Evolutionary conservation across 257 asterid species (phyloP), one percentile per base, ranked within the genome.

Genomic region (Solanum megistacrolobum): DNA sequence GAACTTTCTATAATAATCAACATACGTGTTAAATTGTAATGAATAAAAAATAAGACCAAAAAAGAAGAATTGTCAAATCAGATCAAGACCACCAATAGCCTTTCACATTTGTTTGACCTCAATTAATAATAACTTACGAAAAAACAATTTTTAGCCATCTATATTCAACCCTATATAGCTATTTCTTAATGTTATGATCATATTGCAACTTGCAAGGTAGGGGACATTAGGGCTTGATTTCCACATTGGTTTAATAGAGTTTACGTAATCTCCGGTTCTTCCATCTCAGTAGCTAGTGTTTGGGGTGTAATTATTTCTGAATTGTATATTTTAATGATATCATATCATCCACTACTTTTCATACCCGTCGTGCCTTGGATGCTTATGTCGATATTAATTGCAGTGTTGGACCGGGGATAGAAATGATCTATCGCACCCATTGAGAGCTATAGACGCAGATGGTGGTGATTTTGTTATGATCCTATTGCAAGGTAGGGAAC

Each of bases 311-410:
- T 68, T 66, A 3, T 66, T 1, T 55, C 65, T 12, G 1, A 11
- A 6, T 66, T 5, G 4, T 66, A 66, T 62, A 62, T n/a, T 23
- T 66, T 25, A 12, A 31, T 69, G 1, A 69, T 69, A 68, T 13
- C 74, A 68, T 0, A 3, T 6, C 9, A 66, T 31, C 20, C 35
- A 0, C 20, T 0, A 1, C 1, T 8, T 1, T 27, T 68, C 0
- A 4, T 68, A 1, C 1, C 4, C 34, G 1, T 65, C 9, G 21
- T 55, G 65, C 23, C 65, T 25, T 65, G 18, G 34, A 65, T 65
- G 18, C 0, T 65, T 18, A 65, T 0, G 1, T 5, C 73, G 0
- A 13, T 25, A 66, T 52, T 52, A 2, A 52, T 66, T 12, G 18
- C 21, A 66, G 5, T 27, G 21, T 66, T 66, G 35, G 5, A 0